A percentile compares a stretch with the other conserved stretches of the same genome.
phyloP scores from a whole-genome alignment of 441 rosid species.

The Corymbia calophylla region DNA sequence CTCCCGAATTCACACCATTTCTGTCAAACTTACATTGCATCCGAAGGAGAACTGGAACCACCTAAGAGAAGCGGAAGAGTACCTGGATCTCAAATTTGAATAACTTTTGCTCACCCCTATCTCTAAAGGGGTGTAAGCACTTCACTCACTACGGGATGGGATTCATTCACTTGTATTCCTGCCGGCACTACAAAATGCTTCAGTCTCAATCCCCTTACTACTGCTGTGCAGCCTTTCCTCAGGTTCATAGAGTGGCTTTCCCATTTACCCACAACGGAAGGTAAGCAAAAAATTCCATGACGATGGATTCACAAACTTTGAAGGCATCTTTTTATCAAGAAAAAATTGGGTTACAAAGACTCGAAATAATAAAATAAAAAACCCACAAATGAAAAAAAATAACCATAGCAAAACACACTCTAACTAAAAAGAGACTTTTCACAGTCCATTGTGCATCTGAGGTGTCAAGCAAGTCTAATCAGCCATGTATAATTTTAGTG shows the following conservation, averaged over 20 bases:
- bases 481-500: background rate
- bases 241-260: background rate
- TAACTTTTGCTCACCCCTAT: background rate
- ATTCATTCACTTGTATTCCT: conserved; percentile 1
- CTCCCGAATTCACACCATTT: background rate
- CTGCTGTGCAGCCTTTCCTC: conserved; percentile 2
- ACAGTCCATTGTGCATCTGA: background rate
- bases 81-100: background rate
- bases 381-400: background rate
- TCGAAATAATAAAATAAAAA: background rate
- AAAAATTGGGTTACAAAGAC: background rate
- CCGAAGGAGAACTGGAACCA: background rate
- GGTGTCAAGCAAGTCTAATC: background rate
- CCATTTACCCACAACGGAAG: background rate
- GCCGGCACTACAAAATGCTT: background rate
- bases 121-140: background rate
- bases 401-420: background rate
- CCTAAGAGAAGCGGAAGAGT: background rate
- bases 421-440: background rate
- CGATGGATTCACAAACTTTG: background rate
- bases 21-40: background rate
- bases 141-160: background rate
- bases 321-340: background rate
- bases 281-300: background rate
- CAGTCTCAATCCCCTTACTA: background rate